phyloP scores from a whole-genome alignment of 495 filamentous ascomycete species.

The Neurospora pannonica region DNA sequence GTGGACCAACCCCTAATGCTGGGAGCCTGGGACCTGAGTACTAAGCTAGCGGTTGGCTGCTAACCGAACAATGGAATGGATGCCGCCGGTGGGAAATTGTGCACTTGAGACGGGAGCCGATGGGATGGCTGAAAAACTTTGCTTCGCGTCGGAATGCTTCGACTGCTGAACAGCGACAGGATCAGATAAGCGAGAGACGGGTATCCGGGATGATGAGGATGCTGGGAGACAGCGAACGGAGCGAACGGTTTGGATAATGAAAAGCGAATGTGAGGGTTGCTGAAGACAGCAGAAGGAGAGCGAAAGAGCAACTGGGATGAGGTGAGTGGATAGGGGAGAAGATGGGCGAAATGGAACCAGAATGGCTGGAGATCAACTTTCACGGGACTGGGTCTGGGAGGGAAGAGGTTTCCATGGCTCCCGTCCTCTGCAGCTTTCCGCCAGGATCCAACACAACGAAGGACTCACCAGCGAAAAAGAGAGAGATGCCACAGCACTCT shows the following conservation, averaged over 20 bases:
- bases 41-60: not conserved
- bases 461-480: not conserved
- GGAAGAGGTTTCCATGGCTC: constrained; percentile 6
- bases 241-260: not conserved
- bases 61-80: constrained; percentile 7
- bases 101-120: not conserved
- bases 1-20: constrained; percentile 15
- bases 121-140: constrained; percentile 2
- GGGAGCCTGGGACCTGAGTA: not conserved
- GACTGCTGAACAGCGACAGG: not conserved
- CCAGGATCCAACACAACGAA: not conserved
- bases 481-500: not conserved
- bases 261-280: constrained; percentile 5
- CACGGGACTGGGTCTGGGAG: constrained; percentile 11
- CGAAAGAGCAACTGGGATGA: constrained; percentile 1
- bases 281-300: not conserved
- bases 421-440: not conserved
- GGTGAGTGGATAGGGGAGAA: constrained; percentile 1
- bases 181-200: not conserved
- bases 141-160: not conserved
- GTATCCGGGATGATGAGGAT: not conserved
- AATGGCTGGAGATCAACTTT: not conserved
- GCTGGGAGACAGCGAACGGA: not conserved
- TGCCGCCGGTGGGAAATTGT: constrained; percentile 12
- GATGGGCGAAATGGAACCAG: not conserved